Percentiles rank a stretch among this genome's conserved stretches.
Evolutionary conservation across 129 eudicot genomes (phyloP).

Genomic region (Cynara cardunculus): DNA sequence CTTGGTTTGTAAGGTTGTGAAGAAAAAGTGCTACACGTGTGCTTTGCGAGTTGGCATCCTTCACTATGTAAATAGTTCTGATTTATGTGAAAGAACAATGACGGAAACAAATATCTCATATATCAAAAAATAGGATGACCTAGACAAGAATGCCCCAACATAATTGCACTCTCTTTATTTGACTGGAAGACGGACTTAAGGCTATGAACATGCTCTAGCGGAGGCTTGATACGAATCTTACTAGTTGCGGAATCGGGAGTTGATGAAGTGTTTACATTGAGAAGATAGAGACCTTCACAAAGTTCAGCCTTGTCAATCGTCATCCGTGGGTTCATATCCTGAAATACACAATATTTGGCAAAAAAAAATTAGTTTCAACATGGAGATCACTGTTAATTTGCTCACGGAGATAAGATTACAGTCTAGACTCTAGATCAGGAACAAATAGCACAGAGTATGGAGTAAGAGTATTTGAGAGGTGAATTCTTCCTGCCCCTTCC

Average conservation of each 20-base stretch:
- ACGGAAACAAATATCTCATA: neutral
- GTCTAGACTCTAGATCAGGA: neutral
- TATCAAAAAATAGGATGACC: neutral
- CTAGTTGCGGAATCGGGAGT: neutral
- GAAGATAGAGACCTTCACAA: neutral
- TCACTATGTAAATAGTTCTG: conserved; percentile 2
- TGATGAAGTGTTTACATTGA: neutral
- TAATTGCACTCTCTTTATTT: neutral
- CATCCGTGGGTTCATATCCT: neutral
- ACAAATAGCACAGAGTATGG: neutral
- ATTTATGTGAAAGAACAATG: neutral
- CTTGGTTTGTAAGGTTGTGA: neutral
- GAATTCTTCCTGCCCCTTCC: neutral
- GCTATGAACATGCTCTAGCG: neutral
- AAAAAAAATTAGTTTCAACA: neutral
- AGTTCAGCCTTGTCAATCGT: neutral
- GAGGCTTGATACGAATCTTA: neutral
- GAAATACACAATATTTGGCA: neutral
- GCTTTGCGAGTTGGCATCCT: neutral
- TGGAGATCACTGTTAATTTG: neutral
- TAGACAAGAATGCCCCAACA: neutral
- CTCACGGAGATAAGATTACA: neutral
- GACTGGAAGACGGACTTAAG: neutral
- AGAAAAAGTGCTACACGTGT: neutral
- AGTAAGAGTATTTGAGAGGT: neutral